phyloP scores from a whole-genome alignment of 345 rosid genomes.

The Eucalyptus viminalis region DNA sequence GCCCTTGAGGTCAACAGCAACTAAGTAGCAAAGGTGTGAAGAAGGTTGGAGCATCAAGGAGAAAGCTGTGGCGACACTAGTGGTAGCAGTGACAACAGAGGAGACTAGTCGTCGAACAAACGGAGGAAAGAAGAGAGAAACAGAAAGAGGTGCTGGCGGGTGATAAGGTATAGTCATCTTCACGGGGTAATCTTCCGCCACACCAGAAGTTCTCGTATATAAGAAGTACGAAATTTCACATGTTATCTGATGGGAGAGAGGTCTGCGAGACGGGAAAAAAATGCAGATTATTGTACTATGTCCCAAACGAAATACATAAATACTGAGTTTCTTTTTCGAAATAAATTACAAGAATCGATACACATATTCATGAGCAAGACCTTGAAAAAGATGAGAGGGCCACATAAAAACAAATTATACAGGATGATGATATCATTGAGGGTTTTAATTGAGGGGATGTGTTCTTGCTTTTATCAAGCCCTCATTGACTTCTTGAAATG shows the following conservation, averaged over 20 bases:
- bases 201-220: background rate
- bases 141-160: background rate
- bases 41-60: background rate
- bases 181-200: background rate
- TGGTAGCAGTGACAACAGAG: background rate
- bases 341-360: background rate
- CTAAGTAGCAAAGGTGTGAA: background rate
- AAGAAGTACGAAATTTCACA: background rate
- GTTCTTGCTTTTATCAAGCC: background rate
- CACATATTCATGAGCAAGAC: background rate
- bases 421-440: background rate
- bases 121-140: background rate
- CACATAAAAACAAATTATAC: background rate
- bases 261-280: background rate
- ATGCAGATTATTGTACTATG: background rate
- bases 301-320: background rate
- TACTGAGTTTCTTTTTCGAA: background rate
- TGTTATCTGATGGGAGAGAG: background rate
- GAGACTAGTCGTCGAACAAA: background rate
- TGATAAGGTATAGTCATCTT: background rate
- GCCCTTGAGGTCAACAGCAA: background rate
- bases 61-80: background rate
- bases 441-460: background rate
- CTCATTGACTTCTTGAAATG: background rate
- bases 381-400: background rate